These are phyloP conservation scores for Ophiostoma sp. DNA, from an alignment of 2,329 filamentous ascomycete species.

Conservation along the genomic window DNA sequence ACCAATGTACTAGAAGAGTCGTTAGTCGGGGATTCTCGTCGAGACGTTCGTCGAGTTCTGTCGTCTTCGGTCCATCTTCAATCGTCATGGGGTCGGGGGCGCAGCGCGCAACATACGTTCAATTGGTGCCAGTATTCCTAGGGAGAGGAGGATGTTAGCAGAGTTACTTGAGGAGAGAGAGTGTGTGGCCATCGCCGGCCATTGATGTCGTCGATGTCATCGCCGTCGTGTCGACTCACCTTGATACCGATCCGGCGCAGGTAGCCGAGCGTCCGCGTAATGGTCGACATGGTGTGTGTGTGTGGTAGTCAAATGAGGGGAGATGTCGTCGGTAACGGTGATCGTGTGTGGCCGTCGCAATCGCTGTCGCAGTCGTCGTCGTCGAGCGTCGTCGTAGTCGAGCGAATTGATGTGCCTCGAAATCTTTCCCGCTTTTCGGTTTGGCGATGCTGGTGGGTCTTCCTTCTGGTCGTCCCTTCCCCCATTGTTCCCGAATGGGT, in stretches of 20 bases:
- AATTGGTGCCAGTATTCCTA: constrained; percentile 92
- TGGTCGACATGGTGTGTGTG: constrained; percentile 75
- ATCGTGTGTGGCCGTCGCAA: neutral
- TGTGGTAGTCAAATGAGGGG: constrained; percentile 35
- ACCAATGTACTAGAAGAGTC: constrained; percentile 55
- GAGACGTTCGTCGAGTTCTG: constrained; percentile 7
- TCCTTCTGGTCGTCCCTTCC: constrained; percentile 6
- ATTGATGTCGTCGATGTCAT: neutral
- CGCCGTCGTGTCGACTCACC: constrained; percentile 49
- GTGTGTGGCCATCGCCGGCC: neutral
- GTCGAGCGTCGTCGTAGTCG: neutral
- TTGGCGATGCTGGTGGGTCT: constrained; percentile 18
- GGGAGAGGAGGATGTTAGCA: constrained; percentile 42
- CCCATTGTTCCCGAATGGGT: neutral
- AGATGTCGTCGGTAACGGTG: neutral
- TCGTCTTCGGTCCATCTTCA: neutral
- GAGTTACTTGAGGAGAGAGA: no score
- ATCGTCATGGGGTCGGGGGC: neutral
- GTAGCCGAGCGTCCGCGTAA: constrained; percentile 82
- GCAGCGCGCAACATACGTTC: constrained; percentile 66
- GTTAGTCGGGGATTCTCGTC: neutral
- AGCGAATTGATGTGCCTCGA: constrained; percentile 3
- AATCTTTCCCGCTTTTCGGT: constrained; percentile 15
- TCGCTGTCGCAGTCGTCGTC: neutral
- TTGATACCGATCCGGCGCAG: constrained; percentile 85